Evolutionary conservation across 805 yeast species (phyloP), one percentile per base, ranked within the genome.

Genomic region (Vanderwaltozyma verrucispora): DNA sequence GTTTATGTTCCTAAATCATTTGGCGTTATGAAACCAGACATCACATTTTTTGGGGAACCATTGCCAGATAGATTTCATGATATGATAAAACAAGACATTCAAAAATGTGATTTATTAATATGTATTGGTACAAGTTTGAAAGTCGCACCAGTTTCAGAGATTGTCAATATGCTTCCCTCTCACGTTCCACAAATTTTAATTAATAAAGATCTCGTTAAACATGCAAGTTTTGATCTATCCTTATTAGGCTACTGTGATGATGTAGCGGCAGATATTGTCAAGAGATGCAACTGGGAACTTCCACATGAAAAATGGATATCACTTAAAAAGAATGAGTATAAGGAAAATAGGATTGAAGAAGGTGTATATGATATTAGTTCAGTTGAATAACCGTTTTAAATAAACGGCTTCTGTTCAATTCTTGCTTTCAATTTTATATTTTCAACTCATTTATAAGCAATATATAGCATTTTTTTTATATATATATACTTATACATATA

Each of bases 11-110:
- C 67, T 18, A 71, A 74, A 48, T 71, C 81, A 8, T 75, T 60
- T 53, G 96, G 95, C 13, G 89, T 86, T 3, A 69, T 84, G 72
- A 87, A 88, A 56, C 96, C 96, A 0, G 94, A 87, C 54, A 87
- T 87, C 43, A 86, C 95, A 0, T 87, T 87, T 53, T 87, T 87
- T 48, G 95, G 95, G 13, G 96, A 87, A 56, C 74, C 77, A 13
- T 64, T 87, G 40, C 95, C 96, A 1, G 65, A 67, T 12, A 59
- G 68, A 33, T 87, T 80, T 52, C 88, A 85, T 48, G 69, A 70
- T 32, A 56, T 65, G 23, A 71, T 78, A 21, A 63, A 65, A 30
- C 68, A 69, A 30, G 96, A 88, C 53, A 65, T 78, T 6, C 49
- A 60, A 15, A 65, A 71, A 30, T 84, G 95, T 59, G 96, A 88